Conservation (phyloP, 202 grass and related monocot species). For the Schoenoplectus tabernaemontani region DNA sequence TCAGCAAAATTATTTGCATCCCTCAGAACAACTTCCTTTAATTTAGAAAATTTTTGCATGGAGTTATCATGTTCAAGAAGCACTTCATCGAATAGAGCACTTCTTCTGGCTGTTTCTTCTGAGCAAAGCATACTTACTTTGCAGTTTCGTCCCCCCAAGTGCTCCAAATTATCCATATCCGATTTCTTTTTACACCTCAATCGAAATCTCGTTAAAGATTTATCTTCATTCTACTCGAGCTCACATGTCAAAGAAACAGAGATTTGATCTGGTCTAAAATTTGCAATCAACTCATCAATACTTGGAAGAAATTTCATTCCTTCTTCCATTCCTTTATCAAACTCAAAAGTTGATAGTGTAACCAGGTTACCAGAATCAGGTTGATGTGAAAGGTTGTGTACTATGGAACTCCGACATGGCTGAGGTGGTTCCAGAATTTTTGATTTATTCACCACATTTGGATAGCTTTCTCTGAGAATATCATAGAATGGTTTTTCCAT, state of each 20-base stretch:
- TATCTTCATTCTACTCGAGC: neutral
- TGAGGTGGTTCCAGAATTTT: neutral
- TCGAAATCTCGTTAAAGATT: neutral
- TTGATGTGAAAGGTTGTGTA: neutral
- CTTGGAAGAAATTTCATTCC: slow-evolving; percentile 4
- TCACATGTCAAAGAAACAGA: neutral
- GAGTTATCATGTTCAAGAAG: slow-evolving; percentile 27
- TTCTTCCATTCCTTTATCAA: neutral
- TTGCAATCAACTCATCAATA: neutral
- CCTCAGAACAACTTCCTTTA: slow-evolving; percentile 14
- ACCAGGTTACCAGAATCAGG: neutral
- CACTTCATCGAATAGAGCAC: slow-evolving; percentile 35
- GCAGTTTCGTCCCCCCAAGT: slow-evolving; percentile 23
- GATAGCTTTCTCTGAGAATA: neutral
- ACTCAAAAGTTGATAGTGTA: neutral
- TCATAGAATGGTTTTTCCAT: slow-evolving; percentile 18
- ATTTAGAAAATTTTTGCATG: neutral
- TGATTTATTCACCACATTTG: slow-evolving; percentile 10
- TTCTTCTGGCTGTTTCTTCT: slow-evolving; percentile 24
- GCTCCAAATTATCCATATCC: slow-evolving; percentile 22
- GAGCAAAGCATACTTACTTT: slow-evolving; percentile 26
- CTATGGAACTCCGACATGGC: neutral
- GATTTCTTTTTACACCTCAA: neutral
- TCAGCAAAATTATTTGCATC: slow-evolving; percentile 25
- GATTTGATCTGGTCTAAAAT: neutral